Conservation (phyloP, 2,329 filamentous ascomycete genomes). For the Aspergillus pseudoterreus region DNA sequence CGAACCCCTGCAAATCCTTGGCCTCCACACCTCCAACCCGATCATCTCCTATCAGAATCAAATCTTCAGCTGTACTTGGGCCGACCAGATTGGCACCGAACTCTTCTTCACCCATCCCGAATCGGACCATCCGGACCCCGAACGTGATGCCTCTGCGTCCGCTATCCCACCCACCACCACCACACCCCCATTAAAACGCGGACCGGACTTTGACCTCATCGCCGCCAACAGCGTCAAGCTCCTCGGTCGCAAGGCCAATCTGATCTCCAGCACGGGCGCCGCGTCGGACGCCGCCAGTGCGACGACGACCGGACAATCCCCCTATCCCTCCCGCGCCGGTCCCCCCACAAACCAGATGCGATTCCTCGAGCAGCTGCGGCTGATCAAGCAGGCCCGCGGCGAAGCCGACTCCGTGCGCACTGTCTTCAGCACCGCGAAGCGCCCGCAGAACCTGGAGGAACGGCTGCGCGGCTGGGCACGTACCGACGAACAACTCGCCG, state of each 20-base stretch:
- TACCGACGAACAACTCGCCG: constrained; percentile 34
- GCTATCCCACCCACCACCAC: too few relatives aligned
- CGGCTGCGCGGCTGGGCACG: constrained; percentile 35
- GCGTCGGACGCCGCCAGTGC: constrained; percentile 5
- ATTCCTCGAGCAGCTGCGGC: constrained; percentile 65
- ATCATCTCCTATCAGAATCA: constrained; percentile 75
- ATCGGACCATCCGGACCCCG: constrained; percentile 28
- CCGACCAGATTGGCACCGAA: constrained; percentile 78
- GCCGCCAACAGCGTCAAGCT: constrained; percentile 69
- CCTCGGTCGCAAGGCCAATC: constrained; percentile 60
- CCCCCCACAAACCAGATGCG: constrained; percentile 42
- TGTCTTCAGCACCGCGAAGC: constrained; percentile 45
- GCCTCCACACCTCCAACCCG: constrained; percentile 71
- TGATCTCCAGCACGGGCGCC: constrained; percentile 46
- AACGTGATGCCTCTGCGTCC: neutral
- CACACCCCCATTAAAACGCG: constrained; percentile 36
- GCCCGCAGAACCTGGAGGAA: constrained; percentile 29
- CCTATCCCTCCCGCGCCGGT: constrained; percentile 18
- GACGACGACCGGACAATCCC: neutral
- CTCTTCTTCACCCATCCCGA: constrained; percentile 61
- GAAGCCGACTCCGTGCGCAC: constrained; percentile 64
- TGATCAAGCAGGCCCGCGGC: constrained; percentile 60
- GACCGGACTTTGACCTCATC: constrained; percentile 62
- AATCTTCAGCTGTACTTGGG: constrained; percentile 77
- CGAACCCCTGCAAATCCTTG: constrained; percentile 70